Evolutionary conservation across 257 asterid genomes (phyloP).

Genomic region (Fraxinus americana): DNA sequence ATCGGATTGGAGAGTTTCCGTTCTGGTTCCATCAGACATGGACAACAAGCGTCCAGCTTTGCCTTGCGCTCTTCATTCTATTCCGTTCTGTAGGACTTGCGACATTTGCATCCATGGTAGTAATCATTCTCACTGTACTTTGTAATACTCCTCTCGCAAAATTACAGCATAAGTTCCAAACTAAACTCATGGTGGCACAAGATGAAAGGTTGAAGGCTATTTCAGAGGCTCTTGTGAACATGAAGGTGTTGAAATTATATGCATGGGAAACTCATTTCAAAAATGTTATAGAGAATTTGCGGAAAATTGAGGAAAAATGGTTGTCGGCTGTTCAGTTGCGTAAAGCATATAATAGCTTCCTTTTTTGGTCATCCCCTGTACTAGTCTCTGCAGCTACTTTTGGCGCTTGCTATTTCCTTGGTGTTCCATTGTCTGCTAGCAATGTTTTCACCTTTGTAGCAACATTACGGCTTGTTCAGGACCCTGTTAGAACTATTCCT

Average conservation of each 20-base stretch:
- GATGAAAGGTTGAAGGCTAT: constrained; percentile 76
- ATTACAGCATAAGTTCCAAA: constrained; percentile 79
- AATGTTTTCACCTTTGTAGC: constrained; percentile 96
- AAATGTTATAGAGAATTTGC: constrained; percentile 51
- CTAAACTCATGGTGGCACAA: constrained; percentile 85
- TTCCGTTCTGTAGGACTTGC: constrained; percentile 77
- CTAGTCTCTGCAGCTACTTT: constrained; percentile 94
- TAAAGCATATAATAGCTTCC: constrained; percentile 71
- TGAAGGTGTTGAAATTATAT: constrained; percentile 87
- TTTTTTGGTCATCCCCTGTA: constrained; percentile 90
- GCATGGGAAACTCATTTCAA: constrained; percentile 93
- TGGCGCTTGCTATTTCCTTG: constrained; percentile 83
- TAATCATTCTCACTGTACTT: constrained; percentile 70
- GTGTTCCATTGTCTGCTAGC: constrained; percentile 72
- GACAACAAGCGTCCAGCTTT: constrained; percentile 83
- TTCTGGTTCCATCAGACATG: constrained; percentile 95
- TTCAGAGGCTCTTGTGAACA: constrained; percentile 79
- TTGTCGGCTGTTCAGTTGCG: constrained; percentile 75
- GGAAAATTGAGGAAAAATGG: constrained; percentile 76
- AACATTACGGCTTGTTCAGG: constrained; percentile 85
- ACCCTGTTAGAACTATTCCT: constrained; percentile 85
- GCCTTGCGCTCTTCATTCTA: constrained; percentile 74
- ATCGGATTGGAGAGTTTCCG: constrained; percentile 88
- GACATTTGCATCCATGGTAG: constrained; percentile 72
- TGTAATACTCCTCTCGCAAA: constrained; percentile 91